Base-by-base conservation (phyloP, 257 asterid genomes). In the Lantana camara region DNA sequence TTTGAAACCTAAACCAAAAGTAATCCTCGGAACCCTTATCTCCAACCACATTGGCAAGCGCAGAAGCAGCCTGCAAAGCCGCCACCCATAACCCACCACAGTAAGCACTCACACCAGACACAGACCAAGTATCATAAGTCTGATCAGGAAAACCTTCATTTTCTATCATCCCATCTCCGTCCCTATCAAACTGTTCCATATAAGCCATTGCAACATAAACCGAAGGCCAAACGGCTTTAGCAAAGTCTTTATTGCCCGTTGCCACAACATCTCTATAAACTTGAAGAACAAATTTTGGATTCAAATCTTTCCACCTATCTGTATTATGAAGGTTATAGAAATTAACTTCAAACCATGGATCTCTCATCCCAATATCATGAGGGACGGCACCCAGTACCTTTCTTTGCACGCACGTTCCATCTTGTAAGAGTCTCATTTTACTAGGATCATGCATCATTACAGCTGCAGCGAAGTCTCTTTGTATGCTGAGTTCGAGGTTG, bases 51-150 rank as follows among this genome's bases (percentile, higher is more conserved):
- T 67, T 71, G 51, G 99, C 99, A 61, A 94, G 81, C 10, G 87
- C 96, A 30, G 97, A 90, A 53, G 97, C 73, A 64, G 98, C 98
- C 77, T 94, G 96, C 75, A 94, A 68, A n/a, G 98, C 99, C 3
- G 99, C 97, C 58, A 90, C 96, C 97, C 96, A 94, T n/a, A 94
- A 79, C 49, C 99, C 99, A 22, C 99, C 99, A 80, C 93, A 81
- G 54, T 94, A 94, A 2, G 97, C 99, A 82, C 99, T 94, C 68
- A 90, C 91, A 32, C 99, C 99, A 48, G 83, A 64, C 7, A 86
- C 96, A 32, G 93, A 81, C 99, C 99, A 94, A 30, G 90, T 85
- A 75, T 94, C 99, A 51, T 94, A 94, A 0, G 99, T 94, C 81
- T 94, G 99, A 46, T 94, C 99, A 5, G 96, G 96, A 65, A 86